Evolutionary conservation across 768 basidiomycete genomes (phyloP), one percentile per base, ranked within the genome.

Genomic region (Mycena galopus): DNA sequence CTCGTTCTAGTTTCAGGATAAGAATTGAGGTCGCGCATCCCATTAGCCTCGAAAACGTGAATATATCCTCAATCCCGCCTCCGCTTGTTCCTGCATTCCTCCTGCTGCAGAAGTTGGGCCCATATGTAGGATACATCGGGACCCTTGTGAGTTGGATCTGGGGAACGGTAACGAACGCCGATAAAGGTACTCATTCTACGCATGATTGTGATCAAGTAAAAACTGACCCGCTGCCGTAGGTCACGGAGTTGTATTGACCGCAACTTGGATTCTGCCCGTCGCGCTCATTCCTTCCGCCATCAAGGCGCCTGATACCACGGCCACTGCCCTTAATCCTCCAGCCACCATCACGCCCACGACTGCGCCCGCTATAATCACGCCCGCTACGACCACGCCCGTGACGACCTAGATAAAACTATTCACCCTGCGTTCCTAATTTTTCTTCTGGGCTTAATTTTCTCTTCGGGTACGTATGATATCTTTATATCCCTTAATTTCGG

Each of bases 191-290:
- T 27, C 2, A 44, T 33, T 37, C 6, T 50, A 2, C 4, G 16
- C 19, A 23, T 25, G 23, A 2, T 42, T 59, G 19, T 47, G 27
- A 21, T 17, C 21, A 7, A n/a, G n/a, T n/a, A n/a, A n/a, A 42
- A 55, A 16, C 30, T 59, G 11, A 69, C 56, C 62, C 19, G 55
- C 11, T 37, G 7, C 3, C 12, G 21, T 32, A 73, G 88, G 88
- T 80, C 68, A 86, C 63, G 90, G 90, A 14, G 87, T 91, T 35
- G 85, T 87, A 71, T 79, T 91, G 66, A 89, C 87, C 9, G 90
- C 90, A 27, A 88, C 90, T 11, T 91, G 90, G 90, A 73, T 90
- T 25, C 79, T 89, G 23, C 88, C 90, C 11, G 82, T 91, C 51
- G 83, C 86, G n/a, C 81, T 90, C 73, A 85, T 91, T 56, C 89